A percentile compares a stretch with the other conserved stretches of the same genome.
Evolutionary conservation across 192 early-diverging fungal genomes (phyloP).

Genomic region (Physocladia obscura): DNA sequence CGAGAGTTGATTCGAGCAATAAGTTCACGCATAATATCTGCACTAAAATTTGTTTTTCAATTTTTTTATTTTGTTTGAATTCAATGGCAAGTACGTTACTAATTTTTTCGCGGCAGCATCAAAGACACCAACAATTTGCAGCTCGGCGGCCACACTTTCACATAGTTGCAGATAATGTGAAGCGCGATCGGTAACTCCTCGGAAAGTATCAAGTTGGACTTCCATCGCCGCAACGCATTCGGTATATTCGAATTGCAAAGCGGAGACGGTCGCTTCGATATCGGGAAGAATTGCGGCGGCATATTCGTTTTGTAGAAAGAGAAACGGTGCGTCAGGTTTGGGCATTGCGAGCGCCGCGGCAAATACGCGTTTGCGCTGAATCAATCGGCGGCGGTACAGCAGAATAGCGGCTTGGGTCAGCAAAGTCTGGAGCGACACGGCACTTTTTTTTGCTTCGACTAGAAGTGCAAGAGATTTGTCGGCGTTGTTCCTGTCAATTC

Average conservation of each 20-base stretch:
- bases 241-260: background rate
- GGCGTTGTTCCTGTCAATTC: too few relatives aligned
- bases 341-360: too few relatives aligned
- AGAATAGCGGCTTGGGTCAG: too few relatives aligned
- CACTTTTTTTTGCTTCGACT: too few relatives aligned
- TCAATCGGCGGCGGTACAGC: too few relatives aligned
- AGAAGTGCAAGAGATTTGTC: too few relatives aligned
- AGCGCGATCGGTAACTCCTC: background rate
- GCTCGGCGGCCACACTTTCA: background rate
- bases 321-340: background rate
- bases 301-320: background rate
- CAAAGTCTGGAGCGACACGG: too few relatives aligned
- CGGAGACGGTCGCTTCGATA: background rate
- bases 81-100: background rate
- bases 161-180: background rate
- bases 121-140: conserved; percentile 2
- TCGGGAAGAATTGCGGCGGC: background rate
- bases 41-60: background rate
- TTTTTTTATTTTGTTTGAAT: background rate
- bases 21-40: background rate
- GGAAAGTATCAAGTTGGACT: background rate
- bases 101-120: background rate
- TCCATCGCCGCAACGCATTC: background rate
- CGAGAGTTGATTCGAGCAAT: background rate
- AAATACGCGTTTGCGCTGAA: too few relatives aligned